These are phyloP conservation scores for Salix caprea DNA, from an alignment of 345 rosid genomes.

Conservation along the genomic window DNA sequence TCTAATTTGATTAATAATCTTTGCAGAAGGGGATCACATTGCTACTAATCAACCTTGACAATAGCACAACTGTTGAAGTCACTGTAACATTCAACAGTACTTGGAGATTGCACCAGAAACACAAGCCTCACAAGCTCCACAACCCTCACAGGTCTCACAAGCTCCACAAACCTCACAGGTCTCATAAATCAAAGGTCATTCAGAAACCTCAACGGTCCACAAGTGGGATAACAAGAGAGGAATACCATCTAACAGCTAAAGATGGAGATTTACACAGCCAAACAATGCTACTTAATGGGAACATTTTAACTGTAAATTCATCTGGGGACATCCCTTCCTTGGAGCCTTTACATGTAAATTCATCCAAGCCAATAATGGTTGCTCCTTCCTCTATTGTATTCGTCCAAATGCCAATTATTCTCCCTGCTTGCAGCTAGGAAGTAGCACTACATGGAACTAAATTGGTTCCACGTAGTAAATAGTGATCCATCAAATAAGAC, in stretches of 20 bases:
- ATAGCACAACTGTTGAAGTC: slow-evolving; percentile 45
- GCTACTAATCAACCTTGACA: slow-evolving; percentile 71
- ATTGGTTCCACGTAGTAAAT: slow-evolving; percentile 6
- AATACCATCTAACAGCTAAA: slow-evolving; percentile 75
- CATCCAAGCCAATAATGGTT: slow-evolving; percentile 43
- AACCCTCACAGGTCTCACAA: slow-evolving; percentile 8
- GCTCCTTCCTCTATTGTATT: slow-evolving; percentile 70
- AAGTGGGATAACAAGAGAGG: slow-evolving; percentile 48
- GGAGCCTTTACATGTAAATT: slow-evolving; percentile 46
- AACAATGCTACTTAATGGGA: slow-evolving; percentile 73
- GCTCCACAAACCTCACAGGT: background rate
- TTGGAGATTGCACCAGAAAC: slow-evolving; percentile 21
- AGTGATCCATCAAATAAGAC: slow-evolving; percentile 10
- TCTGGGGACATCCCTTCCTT: slow-evolving; percentile 63
- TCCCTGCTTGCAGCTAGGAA: slow-evolving; percentile 50
- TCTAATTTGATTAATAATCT: slow-evolving; percentile 11
- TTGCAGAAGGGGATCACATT: slow-evolving; percentile 72
- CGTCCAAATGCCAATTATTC: slow-evolving; percentile 46
- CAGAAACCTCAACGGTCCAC: slow-evolving; percentile 18
- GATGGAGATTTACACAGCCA: slow-evolving; percentile 80
- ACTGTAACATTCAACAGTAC: slow-evolving; percentile 37
- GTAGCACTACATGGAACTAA: slow-evolving; percentile 8
- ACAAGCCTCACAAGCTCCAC: slow-evolving; percentile 13
- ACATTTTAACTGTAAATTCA: slow-evolving; percentile 50
- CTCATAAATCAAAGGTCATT: slow-evolving; percentile 7